Conservation (phyloP, 768 basidiomycete species). For the Suillus alpinus region DNA sequence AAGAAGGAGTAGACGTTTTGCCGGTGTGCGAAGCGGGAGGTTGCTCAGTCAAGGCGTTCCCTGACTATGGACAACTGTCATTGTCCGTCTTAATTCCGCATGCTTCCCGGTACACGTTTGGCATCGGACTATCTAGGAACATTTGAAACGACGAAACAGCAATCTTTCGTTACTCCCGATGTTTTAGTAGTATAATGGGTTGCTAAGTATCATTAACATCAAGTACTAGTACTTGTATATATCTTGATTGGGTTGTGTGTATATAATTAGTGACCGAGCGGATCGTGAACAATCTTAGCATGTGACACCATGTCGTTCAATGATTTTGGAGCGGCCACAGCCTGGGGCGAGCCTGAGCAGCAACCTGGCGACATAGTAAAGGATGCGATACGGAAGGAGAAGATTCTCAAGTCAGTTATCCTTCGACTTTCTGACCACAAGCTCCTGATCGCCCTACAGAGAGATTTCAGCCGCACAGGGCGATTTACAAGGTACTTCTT, state of each 20-base stretch:
- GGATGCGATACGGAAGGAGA: constrained; percentile 76
- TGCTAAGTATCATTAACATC: not conserved
- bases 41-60: not conserved
- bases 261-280: not conserved
- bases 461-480: constrained; percentile 75
- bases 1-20: constrained; percentile 23
- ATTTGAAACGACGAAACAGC: not conserved
- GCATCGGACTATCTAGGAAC: not conserved
- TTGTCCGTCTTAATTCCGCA: not conserved
- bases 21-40: not conserved
- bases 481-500: constrained; percentile 63
- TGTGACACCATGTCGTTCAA: constrained; percentile 43
- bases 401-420: constrained; percentile 17
- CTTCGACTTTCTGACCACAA: not conserved
- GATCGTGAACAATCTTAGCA: not conserved
- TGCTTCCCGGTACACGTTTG: not conserved
- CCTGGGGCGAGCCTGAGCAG: constrained; percentile 49
- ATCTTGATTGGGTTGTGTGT: not conserved
- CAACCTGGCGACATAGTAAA: constrained; percentile 51
- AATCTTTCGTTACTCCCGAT: not conserved
- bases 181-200: not conserved
- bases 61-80: not conserved
- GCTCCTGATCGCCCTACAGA: constrained; percentile 35
- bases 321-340: constrained; percentile 37
- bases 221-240: not conserved